phyloP scores from a whole-genome alignment of 768 basidiomycete genomes.

The Leccinum incarnatum region DNA sequence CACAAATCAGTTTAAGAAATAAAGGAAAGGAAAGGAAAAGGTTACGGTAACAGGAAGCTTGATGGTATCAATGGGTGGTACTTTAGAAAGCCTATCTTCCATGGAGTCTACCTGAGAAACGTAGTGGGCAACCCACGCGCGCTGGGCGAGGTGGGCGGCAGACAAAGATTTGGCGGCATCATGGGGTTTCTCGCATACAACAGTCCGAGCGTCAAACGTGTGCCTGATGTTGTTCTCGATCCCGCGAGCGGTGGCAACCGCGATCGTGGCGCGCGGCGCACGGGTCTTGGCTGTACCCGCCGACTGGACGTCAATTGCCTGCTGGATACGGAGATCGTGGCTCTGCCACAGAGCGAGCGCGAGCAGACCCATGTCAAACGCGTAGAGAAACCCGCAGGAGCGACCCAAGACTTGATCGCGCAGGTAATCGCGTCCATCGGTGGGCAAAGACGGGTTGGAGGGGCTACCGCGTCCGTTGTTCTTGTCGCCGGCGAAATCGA shows the following conservation, averaged over 20 bases:
- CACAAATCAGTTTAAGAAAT: neutral
- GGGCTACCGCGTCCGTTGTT: slow-evolving; percentile 34
- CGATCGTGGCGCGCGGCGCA: slow-evolving; percentile 19
- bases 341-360: slow-evolving; percentile 32
- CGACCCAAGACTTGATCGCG: slow-evolving; percentile 30
- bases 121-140: slow-evolving; percentile 34
- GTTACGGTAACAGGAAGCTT: slow-evolving; percentile 23
- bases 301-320: slow-evolving; percentile 32
- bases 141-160: slow-evolving; percentile 24
- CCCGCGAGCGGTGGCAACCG: slow-evolving; percentile 9
- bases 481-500: slow-evolving; percentile 30
- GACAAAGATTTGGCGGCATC: neutral
- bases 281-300: slow-evolving; percentile 15
- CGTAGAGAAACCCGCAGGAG: slow-evolving; percentile 26
- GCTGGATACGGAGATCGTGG: slow-evolving; percentile 33
- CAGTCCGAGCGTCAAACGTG: slow-evolving; percentile 3
- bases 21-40: neutral
- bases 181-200: slow-evolving; percentile 1
- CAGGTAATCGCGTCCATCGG: slow-evolving; percentile 27
- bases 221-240: slow-evolving; percentile 16
- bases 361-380: slow-evolving; percentile 30
- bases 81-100: slow-evolving; percentile 20
- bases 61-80: slow-evolving; percentile 27
- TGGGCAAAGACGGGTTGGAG: slow-evolving; percentile 14
- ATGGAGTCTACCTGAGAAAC: slow-evolving; percentile 23